Evolutionary conservation across 75 land plant species (phyloP), one percentile per base, ranked within the genome.

Genomic region (Pinus taeda): DNA sequence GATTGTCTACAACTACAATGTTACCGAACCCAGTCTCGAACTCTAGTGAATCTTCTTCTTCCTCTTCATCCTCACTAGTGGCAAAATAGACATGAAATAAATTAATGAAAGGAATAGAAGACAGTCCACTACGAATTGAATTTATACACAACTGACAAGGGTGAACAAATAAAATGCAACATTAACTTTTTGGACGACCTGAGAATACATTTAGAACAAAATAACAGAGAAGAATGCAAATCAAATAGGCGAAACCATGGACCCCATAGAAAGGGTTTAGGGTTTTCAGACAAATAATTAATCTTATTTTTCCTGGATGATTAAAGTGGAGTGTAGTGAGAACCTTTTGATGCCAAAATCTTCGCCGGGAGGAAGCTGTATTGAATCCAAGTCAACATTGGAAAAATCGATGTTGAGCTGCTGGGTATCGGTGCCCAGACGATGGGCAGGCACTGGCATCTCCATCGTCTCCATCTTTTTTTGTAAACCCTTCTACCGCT

Each of bases 311-410:
- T 9, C 9, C 73, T 22, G 73, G 22, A 7, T 7, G 42, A 37
- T 22, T 30, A 22, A 13, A 29, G 4, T 22, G 59, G 14, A 20
- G 42, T 30, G 3, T 22, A 12, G 12, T 71, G 8, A 18, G 36
- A 75, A 93, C 98, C 98, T 95, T 53, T 77, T 70, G 83, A 95
- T 90, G 77, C 97, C 94, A 20, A 87, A 85, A 65, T 95, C 87
- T 36, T 93, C 96, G 0, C 94, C 98, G 15, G 89, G 84, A 49
- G 98, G 96, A 53, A 95, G 91, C 2, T 55, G 82, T 45, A 95
- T 86, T 22, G 86, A 74, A 63, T 88, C 89, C 49, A 91, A 61
- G 77, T 93, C 86, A 66, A 95, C 80, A 8, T 80, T 6, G 6
- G 89, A 79, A 60, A 90, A 81, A 74, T 95, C 94, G 77, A 93